phyloP scores from a whole-genome alignment of 2,329 filamentous ascomycete species.

The Scolecobasidium constrictum region DNA sequence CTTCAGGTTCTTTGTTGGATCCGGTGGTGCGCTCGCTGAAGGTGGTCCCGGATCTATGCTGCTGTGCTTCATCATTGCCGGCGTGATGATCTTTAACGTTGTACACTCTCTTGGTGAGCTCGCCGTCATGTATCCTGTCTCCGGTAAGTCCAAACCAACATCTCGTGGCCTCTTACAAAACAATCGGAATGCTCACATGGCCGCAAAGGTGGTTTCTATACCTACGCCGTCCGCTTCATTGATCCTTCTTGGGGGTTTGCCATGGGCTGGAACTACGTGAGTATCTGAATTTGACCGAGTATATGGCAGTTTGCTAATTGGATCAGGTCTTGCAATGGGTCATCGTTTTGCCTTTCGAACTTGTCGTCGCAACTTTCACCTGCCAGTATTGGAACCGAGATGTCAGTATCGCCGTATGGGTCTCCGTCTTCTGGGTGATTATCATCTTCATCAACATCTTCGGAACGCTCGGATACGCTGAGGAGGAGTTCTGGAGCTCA shows the following conservation, averaged over 20 bases:
- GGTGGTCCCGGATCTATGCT: constrained; percentile 22
- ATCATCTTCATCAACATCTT: constrained; percentile 44
- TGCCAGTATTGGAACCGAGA: constrained; percentile 43
- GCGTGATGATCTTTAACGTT: constrained; percentile 19
- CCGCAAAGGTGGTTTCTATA: constrained; percentile 53
- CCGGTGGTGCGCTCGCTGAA: constrained; percentile 32
- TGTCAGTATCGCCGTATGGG: constrained; percentile 44
- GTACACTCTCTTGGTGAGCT: constrained; percentile 51
- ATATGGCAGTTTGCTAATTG: not conserved
- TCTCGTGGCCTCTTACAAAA: constrained; percentile 28
- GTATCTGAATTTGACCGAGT: not conserved
- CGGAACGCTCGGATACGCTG: constrained; percentile 46
- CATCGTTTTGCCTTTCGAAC: constrained; percentile 42
- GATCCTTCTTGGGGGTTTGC: constrained; percentile 50
- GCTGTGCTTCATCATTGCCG: constrained; percentile 41
- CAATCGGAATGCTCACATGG: too few species aligned
- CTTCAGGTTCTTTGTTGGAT: constrained; percentile 82
- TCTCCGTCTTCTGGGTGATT: constrained; percentile 42
- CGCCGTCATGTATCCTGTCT: constrained; percentile 50
- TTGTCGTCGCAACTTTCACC: constrained; percentile 43
- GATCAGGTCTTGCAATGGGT: constrained; percentile 36
- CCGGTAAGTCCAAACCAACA: too few species aligned
- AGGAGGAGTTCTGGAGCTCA: constrained; percentile 30
- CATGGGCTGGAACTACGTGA: constrained; percentile 41
- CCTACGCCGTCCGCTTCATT: constrained; percentile 50